These are phyloP conservation scores for Kandelia obovata DNA, from an alignment of 345 rosid genomes.

Conservation along the genomic window DNA sequence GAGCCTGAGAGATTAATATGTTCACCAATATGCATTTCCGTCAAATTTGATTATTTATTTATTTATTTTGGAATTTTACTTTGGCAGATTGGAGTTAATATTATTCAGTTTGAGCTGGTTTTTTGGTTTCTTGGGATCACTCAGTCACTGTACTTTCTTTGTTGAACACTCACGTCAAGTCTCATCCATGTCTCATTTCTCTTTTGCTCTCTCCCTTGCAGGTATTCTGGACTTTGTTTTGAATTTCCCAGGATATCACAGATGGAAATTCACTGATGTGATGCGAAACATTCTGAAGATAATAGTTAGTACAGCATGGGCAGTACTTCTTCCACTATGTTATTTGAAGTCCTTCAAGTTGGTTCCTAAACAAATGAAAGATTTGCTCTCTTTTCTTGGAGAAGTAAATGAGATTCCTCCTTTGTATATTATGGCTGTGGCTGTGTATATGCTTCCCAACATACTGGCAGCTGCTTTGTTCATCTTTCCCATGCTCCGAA, in stretches of 20 bases:
- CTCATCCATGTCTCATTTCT: neutral
- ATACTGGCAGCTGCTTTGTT: slow-evolving; percentile 71
- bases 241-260: slow-evolving; percentile 91
- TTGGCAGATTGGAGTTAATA: neutral
- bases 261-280: slow-evolving; percentile 83
- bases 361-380: slow-evolving; percentile 40
- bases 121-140: neutral
- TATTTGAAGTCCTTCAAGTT: slow-evolving; percentile 53
- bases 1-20: neutral
- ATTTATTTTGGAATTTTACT: neutral
- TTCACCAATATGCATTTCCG: neutral
- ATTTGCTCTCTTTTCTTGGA: slow-evolving; percentile 52
- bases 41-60: too few species aligned
- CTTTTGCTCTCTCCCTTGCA: slow-evolving; percentile 26
- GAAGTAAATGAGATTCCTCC: slow-evolving; percentile 69
- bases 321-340: slow-evolving; percentile 66
- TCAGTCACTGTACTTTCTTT: neutral
- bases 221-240: slow-evolving; percentile 83
- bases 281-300: slow-evolving; percentile 71
- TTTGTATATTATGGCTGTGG: slow-evolving; percentile 71
- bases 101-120: slow-evolving; percentile 1
- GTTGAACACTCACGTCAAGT: neutral
- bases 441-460: slow-evolving; percentile 75
- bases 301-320: slow-evolving; percentile 72
- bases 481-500: slow-evolving; percentile 90